These are phyloP conservation scores for Lentinula aciculospora DNA, from an alignment of 768 basidiomycete genomes.

Conservation along the genomic window DNA sequence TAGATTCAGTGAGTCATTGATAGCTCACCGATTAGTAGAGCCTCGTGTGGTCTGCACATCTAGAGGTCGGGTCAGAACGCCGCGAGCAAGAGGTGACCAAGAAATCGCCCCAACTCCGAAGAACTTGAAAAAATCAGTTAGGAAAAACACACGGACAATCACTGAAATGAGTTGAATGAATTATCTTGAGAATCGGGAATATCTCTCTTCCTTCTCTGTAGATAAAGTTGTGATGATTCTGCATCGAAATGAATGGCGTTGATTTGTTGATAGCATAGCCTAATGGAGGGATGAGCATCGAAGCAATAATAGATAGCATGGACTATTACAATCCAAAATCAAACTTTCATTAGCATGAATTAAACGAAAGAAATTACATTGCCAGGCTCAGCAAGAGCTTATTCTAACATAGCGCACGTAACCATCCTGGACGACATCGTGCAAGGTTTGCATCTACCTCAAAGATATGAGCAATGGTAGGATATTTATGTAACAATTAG, in stretches of 20 bases:
- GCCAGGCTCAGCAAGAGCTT: constrained; percentile 50
- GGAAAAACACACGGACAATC: no score
- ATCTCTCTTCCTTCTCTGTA: constrained; percentile 59
- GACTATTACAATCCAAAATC: not conserved
- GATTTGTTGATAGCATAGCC: constrained; percentile 35
- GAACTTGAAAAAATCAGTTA: constrained; percentile 22
- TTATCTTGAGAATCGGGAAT: constrained; percentile 37
- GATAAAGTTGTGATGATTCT: constrained; percentile 50
- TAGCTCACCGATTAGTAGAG: constrained; percentile 12
- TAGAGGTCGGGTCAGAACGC: not conserved
- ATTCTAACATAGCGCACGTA: constrained; percentile 58
- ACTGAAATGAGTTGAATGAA: no score
- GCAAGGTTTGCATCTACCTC: constrained; percentile 56
- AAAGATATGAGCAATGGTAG: not conserved
- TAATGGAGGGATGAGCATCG: constrained; percentile 2
- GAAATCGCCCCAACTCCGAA: constrained; percentile 40
- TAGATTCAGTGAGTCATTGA: not conserved
- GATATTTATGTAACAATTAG: not conserved
- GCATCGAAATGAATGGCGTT: constrained; percentile 60
- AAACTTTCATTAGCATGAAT: not conserved
- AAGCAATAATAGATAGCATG: not conserved
- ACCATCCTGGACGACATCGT: constrained; percentile 63
- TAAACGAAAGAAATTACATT: constrained; percentile 13
- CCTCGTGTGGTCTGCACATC: constrained; percentile 20
- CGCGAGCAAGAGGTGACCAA: constrained; percentile 31